Evolutionary conservation across 345 rosid species (phyloP), one percentile per base, ranked within the genome.

Genomic region (Eucalyptus viminalis): DNA sequence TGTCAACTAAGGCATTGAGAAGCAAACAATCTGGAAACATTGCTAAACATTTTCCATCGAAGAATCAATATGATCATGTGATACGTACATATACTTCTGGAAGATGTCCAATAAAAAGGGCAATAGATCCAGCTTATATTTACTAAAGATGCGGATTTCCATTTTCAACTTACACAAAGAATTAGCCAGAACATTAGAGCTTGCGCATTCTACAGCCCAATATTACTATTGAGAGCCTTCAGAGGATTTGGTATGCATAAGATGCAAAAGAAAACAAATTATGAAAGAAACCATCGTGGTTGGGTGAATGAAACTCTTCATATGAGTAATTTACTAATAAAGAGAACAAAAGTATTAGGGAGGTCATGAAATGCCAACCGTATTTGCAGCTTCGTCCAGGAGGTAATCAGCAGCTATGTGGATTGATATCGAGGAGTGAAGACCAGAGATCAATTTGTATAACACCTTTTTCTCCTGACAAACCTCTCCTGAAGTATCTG

Each of bases 391-490:
- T 94, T 98, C 98, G 85, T 97, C 99, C 86, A 97, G 96, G 87
- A 97, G 93, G 93, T 96, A 97, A 88, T 96, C 97, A 24, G 97
- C 93, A 87, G 98, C 99, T 88, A 97, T 95, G 89, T 97, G 99
- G 90, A 95, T 90, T 13, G 99, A 95, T 88, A 98, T 98, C 86
- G 99, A 98, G 67, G 99, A 97, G 91, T 98, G 99, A 90, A 97
- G 97, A 88, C 99, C 99, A 88, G 99, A 98, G 91, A 98, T 94
- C 94, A 97, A 89, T 93, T 97, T 97, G 95, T 98, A 97, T 89
- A 98, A 90, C 86, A 96, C 93, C 88, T 91, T 97, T 90, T 98
- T 97, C 91, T 97, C 99, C 91, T 93, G 98, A 91, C 98, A 97
- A 29, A 91, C 88, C 86, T 93, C 96, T 90, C 91, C 96, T 80